Evolutionary conservation across 2,329 filamentous ascomycete species (phyloP), one percentile per base, ranked within the genome.

Genomic region (Penicillium italicum): DNA sequence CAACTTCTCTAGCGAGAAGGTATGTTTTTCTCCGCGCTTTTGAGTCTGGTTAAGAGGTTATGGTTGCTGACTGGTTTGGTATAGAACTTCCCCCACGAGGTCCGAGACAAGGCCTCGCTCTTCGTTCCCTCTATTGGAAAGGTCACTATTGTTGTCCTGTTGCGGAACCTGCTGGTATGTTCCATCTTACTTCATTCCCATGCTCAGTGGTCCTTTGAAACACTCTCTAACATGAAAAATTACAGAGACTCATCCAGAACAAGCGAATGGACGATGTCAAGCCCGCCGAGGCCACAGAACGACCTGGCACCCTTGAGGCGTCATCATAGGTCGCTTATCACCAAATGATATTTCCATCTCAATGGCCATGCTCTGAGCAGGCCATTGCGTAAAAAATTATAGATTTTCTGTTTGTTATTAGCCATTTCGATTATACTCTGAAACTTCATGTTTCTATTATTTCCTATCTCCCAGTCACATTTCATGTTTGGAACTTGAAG

Each of bases 41-140:
- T 14, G 42, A 40, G 31, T 10, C 11, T 44, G 37, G 5, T 43
- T 1, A 14, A 20, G 9, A 16, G 7, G 7, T 43, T 18, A 1
- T 24, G 37, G 20, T 20, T 14, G 41, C 37, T 52, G n/a, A 50
- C 41, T 53, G 12, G 51, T 12, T 24, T 42, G 36, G 2, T 46
- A 37, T 64, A 84, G 79, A 97, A 99, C 77, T 97, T 97, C 75
- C 87, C 87, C 58, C 86, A 88, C 0, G 89, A 89, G 45, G 86
- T 97, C 63, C 97, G 96, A 77, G 89, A 97, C 73, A 96, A 92
- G 79, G 94, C 94, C 2, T 91, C 91, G 5, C 96, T 99, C 67
- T 99, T 97, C 67, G 92, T 97, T 18, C 94, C 94, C 1, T 94
- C 93, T 0, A 95, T 97, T 63, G 94, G 94, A 66, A 99, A 97